Percentiles rank a stretch among this genome's conserved stretches.
Evolutionary conservation across 352 stramenopile genomes (phyloP).

Genomic region (Halophytophthora batemanensis): DNA sequence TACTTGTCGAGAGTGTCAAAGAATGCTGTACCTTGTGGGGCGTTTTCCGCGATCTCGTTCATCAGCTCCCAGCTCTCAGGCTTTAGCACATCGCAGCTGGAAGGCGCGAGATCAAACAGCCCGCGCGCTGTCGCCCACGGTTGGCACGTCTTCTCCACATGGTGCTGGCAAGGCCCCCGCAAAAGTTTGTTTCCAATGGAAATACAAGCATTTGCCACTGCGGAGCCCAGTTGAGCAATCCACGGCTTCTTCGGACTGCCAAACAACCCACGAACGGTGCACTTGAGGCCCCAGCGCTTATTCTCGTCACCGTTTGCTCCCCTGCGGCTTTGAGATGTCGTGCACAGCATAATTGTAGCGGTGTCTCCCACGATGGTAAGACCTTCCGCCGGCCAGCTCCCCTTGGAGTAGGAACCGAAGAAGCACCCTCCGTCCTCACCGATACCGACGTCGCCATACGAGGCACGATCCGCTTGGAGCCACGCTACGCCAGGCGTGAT

Average conservation of each 20-base stretch:
- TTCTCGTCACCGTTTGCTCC: slow-evolving; percentile 29
- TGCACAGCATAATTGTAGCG: slow-evolving; percentile 63
- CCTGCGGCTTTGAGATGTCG: slow-evolving; percentile 53
- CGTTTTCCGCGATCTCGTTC: slow-evolving; percentile 21
- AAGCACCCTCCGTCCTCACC: slow-evolving; percentile 66
- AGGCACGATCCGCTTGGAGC: slow-evolving; percentile 55
- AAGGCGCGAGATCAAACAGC: slow-evolving; percentile 22
- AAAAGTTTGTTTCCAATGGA: slow-evolving; percentile 37
- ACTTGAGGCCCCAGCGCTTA: slow-evolving; percentile 58
- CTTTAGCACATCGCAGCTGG: slow-evolving; percentile 15
- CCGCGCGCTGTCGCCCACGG: slow-evolving; percentile 21
- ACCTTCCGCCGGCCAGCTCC: slow-evolving; percentile 54
- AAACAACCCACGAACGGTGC: slow-evolving; percentile 45
- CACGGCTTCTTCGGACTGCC: slow-evolving; percentile 13
- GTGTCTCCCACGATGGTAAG: slow-evolving; percentile 62
- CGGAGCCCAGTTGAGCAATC: slow-evolving; percentile 28
- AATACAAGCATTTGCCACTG: slow-evolving; percentile 34
- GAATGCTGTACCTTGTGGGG: slow-evolving; percentile 14
- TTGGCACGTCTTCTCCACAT: slow-evolving; percentile 29
- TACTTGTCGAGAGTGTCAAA: slow-evolving; percentile 19
- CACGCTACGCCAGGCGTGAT: slow-evolving; percentile 56
- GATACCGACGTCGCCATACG: slow-evolving; percentile 56
- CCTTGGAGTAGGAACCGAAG: slow-evolving; percentile 47
- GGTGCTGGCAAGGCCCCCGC: slow-evolving; percentile 25
- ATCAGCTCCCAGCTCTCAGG: slow-evolving; percentile 18